Conservation (phyloP, 139 green algal genomes). For the Chlamydomonas schloesseri region DNA sequence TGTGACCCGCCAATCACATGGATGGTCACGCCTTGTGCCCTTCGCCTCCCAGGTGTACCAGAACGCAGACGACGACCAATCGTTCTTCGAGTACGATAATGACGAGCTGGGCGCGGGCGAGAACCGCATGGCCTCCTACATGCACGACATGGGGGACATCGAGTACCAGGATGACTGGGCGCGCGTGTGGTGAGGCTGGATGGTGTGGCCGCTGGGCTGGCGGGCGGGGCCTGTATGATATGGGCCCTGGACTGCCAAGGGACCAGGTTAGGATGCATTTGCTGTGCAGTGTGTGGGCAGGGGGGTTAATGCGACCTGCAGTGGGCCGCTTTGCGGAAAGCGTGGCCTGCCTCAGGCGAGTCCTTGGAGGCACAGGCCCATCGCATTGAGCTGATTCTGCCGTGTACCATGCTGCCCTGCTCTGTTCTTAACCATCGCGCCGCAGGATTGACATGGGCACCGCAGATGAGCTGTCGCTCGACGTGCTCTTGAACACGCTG, state of each 20-base stretch:
- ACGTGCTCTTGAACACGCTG: constrained; percentile 91
- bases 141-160: constrained; percentile 82
- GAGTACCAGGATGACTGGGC: constrained; percentile 71
- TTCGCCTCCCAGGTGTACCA: constrained; percentile 43
- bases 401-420: too few species aligned
- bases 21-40: too few species aligned
- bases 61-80: constrained; percentile 65
- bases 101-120: constrained; percentile 40
- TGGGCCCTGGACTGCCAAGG: too few species aligned
- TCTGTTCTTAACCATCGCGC: not conserved
- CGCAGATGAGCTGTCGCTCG: constrained; percentile 88
- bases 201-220: not conserved
- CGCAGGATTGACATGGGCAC: constrained; percentile 88
- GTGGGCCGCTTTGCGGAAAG: too few species aligned
- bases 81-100: constrained; percentile 78
- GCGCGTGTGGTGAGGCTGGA: constrained; percentile 75
- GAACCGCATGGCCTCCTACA: constrained; percentile 55
- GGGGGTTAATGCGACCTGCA: too few species aligned
- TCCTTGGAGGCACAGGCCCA: too few species aligned
- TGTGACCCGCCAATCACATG: too few species aligned
- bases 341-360: too few species aligned
- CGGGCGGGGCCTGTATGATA: not conserved
- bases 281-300: too few species aligned
- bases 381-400: too few species aligned
- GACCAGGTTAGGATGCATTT: too few species aligned